Evolutionary conservation across 2,329 filamentous ascomycete genomes (phyloP), one percentile per base, ranked within the genome.

Genomic region (Colletotrichum acutatum): DNA sequence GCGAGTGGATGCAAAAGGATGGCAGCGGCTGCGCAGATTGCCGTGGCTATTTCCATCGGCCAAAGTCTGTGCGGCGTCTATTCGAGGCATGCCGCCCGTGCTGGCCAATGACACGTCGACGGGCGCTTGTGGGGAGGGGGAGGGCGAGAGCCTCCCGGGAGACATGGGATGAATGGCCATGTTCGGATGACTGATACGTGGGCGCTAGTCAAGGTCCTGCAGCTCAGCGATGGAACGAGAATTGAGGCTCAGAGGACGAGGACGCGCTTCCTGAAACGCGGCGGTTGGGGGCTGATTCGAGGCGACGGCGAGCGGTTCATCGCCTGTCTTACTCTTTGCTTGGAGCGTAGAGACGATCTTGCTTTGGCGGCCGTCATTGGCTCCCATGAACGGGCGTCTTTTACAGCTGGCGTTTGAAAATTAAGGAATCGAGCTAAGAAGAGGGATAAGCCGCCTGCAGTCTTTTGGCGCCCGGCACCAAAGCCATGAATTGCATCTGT

Each of bases 191-290:
- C 7, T 54, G 19, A 53, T 49, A 56, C 66, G 58, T n/a, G 52
- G 32, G 32, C 42, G 66, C 65, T 63, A 42, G 66, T 53, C 42
- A 60, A 64, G 28, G 53, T 60, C n/a, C 26, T 61, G 66, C 54
- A 65, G 53, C 46, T 54, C 59, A 58, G 53, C 16, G 61, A 53
- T 52, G 8, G 59, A 69, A 22, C 53, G 26, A 52, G 37, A 26
- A 12, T 22, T 22, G 66, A 70, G 70, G 70, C 70, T 65, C 56
- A 61, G 54, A 52, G 53, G 54, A 56, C n/a, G 46, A 28, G 42
- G 60, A 72, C 70, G 70, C 70, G 70, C 66, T 70, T 72, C 46
- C 66, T 61, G 70, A 72, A 70, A 72, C 70, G 66, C 70, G 56
- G 70, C 70, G 66, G n/a, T 61, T 70, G 70, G 60, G 59, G 66